phyloP scores from a whole-genome alignment of 208 protist species.

The Vickermania spadyakhi region DNA sequence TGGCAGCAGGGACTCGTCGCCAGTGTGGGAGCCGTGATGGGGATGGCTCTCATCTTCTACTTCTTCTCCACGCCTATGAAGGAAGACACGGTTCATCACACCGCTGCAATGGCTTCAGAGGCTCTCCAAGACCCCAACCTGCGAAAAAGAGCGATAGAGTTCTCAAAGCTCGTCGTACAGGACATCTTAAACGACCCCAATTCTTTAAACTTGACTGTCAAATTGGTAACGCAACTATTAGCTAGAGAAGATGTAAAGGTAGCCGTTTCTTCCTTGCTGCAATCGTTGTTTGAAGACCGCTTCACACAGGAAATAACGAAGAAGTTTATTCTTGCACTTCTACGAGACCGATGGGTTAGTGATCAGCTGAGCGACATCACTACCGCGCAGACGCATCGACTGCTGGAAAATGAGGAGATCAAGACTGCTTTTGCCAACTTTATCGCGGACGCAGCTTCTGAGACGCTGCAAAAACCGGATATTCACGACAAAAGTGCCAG shows the following conservation, averaged over 20 bases:
- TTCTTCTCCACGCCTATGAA: conserved; percentile 79
- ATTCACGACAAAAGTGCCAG: conserved; percentile 52
- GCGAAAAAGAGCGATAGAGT: conserved; percentile 47
- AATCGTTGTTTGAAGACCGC: conserved; percentile 82
- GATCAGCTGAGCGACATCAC: conserved; percentile 75
- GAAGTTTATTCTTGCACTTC: conserved; percentile 80
- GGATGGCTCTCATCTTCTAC: conserved; percentile 66
- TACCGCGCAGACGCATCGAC: conserved; percentile 51
- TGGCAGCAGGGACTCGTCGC: conserved; percentile 86
- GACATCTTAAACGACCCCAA: conserved; percentile 60
- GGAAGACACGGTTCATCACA: conserved; percentile 87
- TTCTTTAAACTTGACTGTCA: conserved; percentile 50
- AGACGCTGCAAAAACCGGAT: conserved; percentile 39
- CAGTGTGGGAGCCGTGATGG: conserved; percentile 78
- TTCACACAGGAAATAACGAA: conserved; percentile 89
- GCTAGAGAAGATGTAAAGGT: conserved; percentile 67
- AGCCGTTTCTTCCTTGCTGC: conserved; percentile 71
- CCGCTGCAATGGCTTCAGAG: conserved; percentile 75
- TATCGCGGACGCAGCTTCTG: conserved; percentile 36
- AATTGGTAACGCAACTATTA: conserved; percentile 54
- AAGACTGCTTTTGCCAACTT: conserved; percentile 45
- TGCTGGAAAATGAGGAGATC: conserved; percentile 47
- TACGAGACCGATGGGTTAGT: conserved; percentile 78
- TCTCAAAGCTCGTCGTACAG: conserved; percentile 78
- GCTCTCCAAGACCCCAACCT: conserved; percentile 61